These are phyloP conservation scores for Russula griseocarnosa DNA, from an alignment of 768 basidiomycete species.

Conservation along the genomic window DNA sequence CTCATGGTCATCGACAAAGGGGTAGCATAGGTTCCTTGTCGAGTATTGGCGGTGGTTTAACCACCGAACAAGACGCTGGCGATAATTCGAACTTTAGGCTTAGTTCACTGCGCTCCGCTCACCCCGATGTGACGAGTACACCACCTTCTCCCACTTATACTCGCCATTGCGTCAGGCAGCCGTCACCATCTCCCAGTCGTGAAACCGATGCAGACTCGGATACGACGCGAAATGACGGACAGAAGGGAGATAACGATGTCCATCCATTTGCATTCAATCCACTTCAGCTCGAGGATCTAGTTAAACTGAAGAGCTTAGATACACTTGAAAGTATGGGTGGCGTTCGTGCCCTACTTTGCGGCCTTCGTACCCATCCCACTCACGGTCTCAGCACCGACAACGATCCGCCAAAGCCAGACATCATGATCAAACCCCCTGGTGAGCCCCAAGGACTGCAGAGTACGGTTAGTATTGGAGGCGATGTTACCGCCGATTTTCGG, in stretches of 20 bases:
- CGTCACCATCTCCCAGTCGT: constrained; percentile 28
- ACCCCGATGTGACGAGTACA: constrained; percentile 36
- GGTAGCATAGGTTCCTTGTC: constrained; percentile 53
- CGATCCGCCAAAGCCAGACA: constrained; percentile 34
- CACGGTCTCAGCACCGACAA: constrained; percentile 41
- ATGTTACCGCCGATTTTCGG: neutral
- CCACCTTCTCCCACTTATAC: constrained; percentile 39
- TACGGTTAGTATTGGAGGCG: constrained; percentile 16
- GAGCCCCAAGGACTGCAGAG: constrained; percentile 25
- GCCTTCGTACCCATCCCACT: constrained; percentile 65
- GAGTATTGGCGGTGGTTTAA: constrained; percentile 50
- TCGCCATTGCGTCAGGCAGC: constrained; percentile 27
- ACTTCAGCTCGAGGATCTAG: constrained; percentile 69
- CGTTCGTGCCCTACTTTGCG: constrained; percentile 54
- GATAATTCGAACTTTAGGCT: constrained; percentile 23
- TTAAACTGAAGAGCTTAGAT: constrained; percentile 84
- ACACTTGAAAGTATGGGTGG: constrained; percentile 73
- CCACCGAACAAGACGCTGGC: constrained; percentile 35
- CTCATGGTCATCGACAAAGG: constrained; percentile 47
- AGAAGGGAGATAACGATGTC: constrained; percentile 42
- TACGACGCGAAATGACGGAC: constrained; percentile 24
- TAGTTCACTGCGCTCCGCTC: constrained; percentile 29
- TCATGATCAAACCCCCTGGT: constrained; percentile 43
- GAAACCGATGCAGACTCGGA: constrained; percentile 14
- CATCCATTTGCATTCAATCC: constrained; percentile 74